Conservation (phyloP, 768 basidiomycete species). For the Kwoniella sp. region DNA sequence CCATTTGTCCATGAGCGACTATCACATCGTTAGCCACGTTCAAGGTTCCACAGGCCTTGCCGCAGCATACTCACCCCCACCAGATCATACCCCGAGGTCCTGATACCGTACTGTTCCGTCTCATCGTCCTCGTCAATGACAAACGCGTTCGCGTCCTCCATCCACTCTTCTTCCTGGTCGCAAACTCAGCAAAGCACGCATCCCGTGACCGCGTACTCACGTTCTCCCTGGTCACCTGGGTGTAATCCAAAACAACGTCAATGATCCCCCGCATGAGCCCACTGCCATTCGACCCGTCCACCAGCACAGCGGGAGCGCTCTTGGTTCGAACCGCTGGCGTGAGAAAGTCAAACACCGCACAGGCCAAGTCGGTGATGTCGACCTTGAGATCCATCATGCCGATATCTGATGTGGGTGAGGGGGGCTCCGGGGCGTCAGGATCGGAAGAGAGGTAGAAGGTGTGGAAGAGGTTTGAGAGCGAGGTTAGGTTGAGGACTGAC, state of each 20-base stretch:
- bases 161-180: slow-evolving; percentile 84
- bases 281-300: slow-evolving; percentile 46
- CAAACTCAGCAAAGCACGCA: slow-evolving; percentile 3
- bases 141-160: slow-evolving; percentile 81
- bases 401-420: slow-evolving; percentile 52
- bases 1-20: slow-evolving; percentile 51
- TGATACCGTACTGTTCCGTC: slow-evolving; percentile 70
- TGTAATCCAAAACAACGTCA: slow-evolving; percentile 59
- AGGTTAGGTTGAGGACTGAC: slow-evolving; percentile 54
- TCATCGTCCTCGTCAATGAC: slow-evolving; percentile 94
- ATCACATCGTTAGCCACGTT: too few species aligned
- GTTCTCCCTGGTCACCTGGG: slow-evolving; percentile 86
- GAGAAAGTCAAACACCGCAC: slow-evolving; percentile 75
- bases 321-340: slow-evolving; percentile 60
- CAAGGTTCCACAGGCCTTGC: too few species aligned
- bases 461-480: slow-evolving; percentile 56
- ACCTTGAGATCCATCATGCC: slow-evolving; percentile 59
- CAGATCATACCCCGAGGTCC: slow-evolving; percentile 80
- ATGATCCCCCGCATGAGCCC: slow-evolving; percentile 28
- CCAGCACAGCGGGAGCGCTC: slow-evolving; percentile 64
- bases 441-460: slow-evolving; percentile 49
- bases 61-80: slow-evolving; percentile 60
- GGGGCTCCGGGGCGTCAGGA: slow-evolving; percentile 54
- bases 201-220: slow-evolving; percentile 59
- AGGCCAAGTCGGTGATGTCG: slow-evolving; percentile 65